Evolutionary conservation across 202 grass and related monocot species (phyloP).

Genomic region (Panicum virgatum): DNA sequence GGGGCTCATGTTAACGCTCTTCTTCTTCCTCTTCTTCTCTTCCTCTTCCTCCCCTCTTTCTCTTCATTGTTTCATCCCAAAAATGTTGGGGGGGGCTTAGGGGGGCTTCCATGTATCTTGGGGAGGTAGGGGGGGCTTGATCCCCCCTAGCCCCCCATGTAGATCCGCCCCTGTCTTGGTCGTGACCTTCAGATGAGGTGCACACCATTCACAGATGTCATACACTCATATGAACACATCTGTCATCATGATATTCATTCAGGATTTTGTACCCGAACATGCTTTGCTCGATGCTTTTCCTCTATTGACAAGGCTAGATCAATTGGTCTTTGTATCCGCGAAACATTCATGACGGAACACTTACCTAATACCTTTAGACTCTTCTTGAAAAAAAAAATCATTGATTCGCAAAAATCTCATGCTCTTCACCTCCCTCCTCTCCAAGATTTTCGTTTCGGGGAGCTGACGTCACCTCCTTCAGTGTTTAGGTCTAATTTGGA

Average conservation of each 20-base stretch:
- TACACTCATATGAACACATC: not conserved
- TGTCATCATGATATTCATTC: conserved; percentile 12
- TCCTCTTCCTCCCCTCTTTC: no score
- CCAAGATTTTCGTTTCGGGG: not conserved
- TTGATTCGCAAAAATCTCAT: not conserved
- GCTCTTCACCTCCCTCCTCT: not conserved
- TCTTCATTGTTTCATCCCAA: no score
- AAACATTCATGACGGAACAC: not conserved
- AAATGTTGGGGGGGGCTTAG: no score
- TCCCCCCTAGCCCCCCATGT: no score
- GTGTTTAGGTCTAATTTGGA: not conserved
- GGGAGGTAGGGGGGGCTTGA: no score
- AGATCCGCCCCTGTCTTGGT: no score
- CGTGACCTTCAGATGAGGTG: conserved; percentile 7
- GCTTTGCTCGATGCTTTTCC: not conserved
- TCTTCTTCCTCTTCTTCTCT: no score
- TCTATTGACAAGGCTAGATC: not conserved
- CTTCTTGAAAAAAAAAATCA: not conserved
- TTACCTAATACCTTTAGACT: not conserved
- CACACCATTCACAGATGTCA: not conserved
- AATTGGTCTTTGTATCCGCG: no score
- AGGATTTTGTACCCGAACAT: not conserved
- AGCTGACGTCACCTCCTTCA: not conserved
- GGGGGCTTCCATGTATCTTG: no score
- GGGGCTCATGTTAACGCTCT: no score